Percentiles rank a stretch among this genome's conserved stretches.
These are phyloP conservation scores for Clonostachys rhizophaga DNA, from an alignment of 2,329 filamentous ascomycete genomes.

Conservation along the genomic window DNA sequence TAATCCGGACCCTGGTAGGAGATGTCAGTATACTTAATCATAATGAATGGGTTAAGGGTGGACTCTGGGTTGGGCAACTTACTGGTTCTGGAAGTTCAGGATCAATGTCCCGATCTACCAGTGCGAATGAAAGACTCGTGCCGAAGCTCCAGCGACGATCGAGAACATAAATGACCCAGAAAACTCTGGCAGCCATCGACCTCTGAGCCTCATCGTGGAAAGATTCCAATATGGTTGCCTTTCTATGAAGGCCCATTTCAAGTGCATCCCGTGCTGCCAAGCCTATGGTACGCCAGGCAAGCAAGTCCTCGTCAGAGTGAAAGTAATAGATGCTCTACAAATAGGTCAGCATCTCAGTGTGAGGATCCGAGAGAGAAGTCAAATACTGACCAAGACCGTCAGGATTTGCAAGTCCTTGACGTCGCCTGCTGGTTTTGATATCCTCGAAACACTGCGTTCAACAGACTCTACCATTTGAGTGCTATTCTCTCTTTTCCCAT, in stretches of 20 bases:
- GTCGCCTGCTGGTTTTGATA: constrained; percentile 19
- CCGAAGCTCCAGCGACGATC: constrained; percentile 48
- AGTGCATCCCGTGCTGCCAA: constrained; percentile 38
- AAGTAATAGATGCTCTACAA: constrained; percentile 34
- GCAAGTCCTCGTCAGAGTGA: constrained; percentile 41
- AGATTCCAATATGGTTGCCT: constrained; percentile 32
- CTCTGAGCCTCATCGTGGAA: constrained; percentile 22
- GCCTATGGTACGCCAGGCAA: constrained; percentile 41
- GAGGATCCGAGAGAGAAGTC: neutral
- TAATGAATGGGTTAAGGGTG: no score
- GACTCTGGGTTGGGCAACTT: neutral
- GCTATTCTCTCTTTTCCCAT: constrained; percentile 19
- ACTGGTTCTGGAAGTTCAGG: constrained; percentile 38
- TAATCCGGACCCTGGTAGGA: constrained; percentile 8
- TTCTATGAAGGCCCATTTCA: constrained; percentile 42
- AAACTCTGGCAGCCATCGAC: constrained; percentile 27
- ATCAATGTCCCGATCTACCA: constrained; percentile 44
- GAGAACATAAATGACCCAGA: constrained; percentile 46
- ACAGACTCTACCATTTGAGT: constrained; percentile 19
- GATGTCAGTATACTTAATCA: neutral
- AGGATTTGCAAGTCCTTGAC: constrained; percentile 25
- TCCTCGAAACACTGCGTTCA: constrained; percentile 16
- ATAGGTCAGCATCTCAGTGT: neutral
- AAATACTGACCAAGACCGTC: constrained; percentile 16
- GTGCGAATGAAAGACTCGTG: constrained; percentile 40